Conservation (phyloP, 2,329 filamentous ascomycete genomes). For the Hypoxylon sp. region DNA sequence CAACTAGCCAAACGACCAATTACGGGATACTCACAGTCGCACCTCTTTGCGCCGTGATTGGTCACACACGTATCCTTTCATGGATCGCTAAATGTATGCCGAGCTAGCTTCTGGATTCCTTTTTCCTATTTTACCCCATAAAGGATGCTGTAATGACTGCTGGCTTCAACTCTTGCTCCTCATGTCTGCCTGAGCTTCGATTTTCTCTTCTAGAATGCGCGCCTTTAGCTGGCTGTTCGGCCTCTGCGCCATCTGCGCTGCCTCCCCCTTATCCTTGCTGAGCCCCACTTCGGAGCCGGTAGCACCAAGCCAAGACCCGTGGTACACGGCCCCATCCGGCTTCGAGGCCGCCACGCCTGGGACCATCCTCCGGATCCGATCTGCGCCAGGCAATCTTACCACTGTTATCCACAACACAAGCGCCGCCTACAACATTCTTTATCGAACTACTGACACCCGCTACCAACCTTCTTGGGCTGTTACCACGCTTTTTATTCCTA, state of each 20-base stretch:
- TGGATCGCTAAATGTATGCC: neutral
- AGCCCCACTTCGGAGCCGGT: constrained; percentile 29
- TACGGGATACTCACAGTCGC: neutral
- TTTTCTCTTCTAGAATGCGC: constrained; percentile 15
- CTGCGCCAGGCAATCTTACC: constrained; percentile 48
- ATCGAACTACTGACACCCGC: constrained; percentile 55
- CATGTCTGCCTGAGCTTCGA: constrained; percentile 1
- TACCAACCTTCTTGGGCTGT: constrained; percentile 56
- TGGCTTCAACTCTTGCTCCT: neutral
- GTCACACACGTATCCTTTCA: constrained; percentile 3
- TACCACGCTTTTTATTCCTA: constrained; percentile 52
- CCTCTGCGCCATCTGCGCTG: neutral
- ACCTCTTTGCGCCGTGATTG: neutral
- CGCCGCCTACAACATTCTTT: constrained; percentile 55
- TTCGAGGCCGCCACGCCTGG: constrained; percentile 50
- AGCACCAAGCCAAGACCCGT: constrained; percentile 52
- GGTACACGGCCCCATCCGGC: constrained; percentile 51
- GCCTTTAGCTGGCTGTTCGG: constrained; percentile 12
- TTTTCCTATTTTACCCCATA: constrained; percentile 1
- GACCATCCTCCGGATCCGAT: constrained; percentile 50
- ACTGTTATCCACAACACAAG: constrained; percentile 20
- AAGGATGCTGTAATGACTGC: constrained; percentile 5
- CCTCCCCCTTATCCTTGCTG: neutral
- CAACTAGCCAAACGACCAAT: neutral
- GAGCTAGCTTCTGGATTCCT: constrained; percentile 3